Evolutionary conservation across 805 yeast species (phyloP).

Genomic region (Yamadazyma nakazawae): DNA sequence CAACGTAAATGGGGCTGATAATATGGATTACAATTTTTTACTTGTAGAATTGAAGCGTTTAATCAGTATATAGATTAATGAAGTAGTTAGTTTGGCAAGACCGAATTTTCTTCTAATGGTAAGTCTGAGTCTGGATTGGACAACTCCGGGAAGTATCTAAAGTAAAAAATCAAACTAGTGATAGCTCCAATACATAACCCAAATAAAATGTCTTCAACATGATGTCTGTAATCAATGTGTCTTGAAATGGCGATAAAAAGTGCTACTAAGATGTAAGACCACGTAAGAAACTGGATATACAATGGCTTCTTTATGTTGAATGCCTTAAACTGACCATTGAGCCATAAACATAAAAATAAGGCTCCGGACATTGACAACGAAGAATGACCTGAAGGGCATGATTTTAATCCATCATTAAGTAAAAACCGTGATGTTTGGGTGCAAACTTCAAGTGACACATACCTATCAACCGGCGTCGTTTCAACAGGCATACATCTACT

Average conservation of each 20-base stretch:
- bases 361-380: slow-evolving; percentile 34
- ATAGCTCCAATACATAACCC: slow-evolving; percentile 27
- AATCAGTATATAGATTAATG: neutral
- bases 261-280: slow-evolving; percentile 25
- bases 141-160: slow-evolving; percentile 12
- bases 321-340: slow-evolving; percentile 24
- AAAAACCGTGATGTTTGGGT: slow-evolving; percentile 23
- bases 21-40: slow-evolving; percentile 11
- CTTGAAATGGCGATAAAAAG: slow-evolving; percentile 30
- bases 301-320: neutral
- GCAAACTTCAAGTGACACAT: slow-evolving; percentile 32
- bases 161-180: slow-evolving; percentile 15
- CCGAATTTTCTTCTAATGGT: slow-evolving; percentile 5
- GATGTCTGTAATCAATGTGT: slow-evolving; percentile 38
- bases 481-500: slow-evolving; percentile 33
- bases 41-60: slow-evolving; percentile 6
- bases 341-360: slow-evolving; percentile 32
- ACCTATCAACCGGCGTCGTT: slow-evolving; percentile 22
- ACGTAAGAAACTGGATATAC: slow-evolving; percentile 5
- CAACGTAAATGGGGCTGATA: slow-evolving; percentile 10
- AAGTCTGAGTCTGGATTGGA: slow-evolving; percentile 3
- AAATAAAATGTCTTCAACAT: slow-evolving; percentile 27
- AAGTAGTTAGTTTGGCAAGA: slow-evolving; percentile 5
- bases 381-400: slow-evolving; percentile 42
- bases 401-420: slow-evolving; percentile 38